These are phyloP conservation scores for Schizochytrium sp. DNA, from an alignment of 108 stramenopile genomes.

Conservation along the genomic window DNA sequence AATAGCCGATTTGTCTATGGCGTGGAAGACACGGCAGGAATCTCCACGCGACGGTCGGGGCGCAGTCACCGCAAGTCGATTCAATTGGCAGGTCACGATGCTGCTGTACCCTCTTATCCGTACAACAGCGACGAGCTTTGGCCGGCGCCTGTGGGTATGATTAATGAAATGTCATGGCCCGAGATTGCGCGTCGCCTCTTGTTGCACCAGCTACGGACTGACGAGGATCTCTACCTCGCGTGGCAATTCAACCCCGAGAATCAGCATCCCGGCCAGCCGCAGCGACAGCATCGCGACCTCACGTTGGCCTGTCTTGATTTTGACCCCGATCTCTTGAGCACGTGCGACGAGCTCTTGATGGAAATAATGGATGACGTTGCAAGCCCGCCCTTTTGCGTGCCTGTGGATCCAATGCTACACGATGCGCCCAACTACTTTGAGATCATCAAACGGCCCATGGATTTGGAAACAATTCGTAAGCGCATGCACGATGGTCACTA, in stretches of 20 bases:
- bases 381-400: neutral
- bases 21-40: neutral
- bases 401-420: neutral
- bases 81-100: neutral
- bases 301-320: neutral
- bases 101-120: neutral
- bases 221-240: neutral
- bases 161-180: neutral
- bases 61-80: neutral
- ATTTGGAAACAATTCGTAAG: neutral
- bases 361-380: neutral
- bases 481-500: conserved; percentile 7
- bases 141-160: neutral
- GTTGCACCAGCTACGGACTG: neutral
- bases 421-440: conserved; percentile 15
- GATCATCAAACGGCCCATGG: conserved; percentile 16
- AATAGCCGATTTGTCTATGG: neutral
- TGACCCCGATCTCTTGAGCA: conserved; percentile 4
- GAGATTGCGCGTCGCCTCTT: neutral
- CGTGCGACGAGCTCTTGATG: neutral
- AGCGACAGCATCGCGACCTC: neutral
- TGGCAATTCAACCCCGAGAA: neutral
- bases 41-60: neutral
- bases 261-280: neutral
- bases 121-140: conserved; percentile 5